Evolutionary conservation across 1,139 yeast species (phyloP), one percentile per base, ranked within the genome.

Genomic region (Zygosaccharomyces pseudobailii): DNA sequence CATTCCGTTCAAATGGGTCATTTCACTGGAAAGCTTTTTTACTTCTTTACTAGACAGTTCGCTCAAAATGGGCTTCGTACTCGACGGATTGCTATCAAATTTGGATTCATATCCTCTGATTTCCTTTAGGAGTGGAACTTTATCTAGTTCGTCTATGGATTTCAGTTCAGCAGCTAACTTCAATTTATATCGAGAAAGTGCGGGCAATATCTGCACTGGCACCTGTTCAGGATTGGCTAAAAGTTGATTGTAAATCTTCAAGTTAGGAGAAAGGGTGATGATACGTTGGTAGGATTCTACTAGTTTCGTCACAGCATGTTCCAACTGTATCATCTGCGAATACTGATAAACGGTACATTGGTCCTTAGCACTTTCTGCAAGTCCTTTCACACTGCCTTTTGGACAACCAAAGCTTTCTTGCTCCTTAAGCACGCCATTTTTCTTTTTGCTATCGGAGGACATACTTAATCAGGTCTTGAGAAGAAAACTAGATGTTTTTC

Each of bases 161-260:
- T 83, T 82, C 51, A 87, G 64, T 49, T 73, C 73, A 0, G 84
- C 71, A 0, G 89, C 87, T 23, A 86, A 64, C 42, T 74, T 74
- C 24, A 87, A 63, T 48, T 83, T 75, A 51, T 78, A 82, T 49
- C 80, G 73, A 23, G 75, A 66, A 39, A 84, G 62, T n/a, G 80
- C 77, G 17, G 79, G 61, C 2, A 71, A 42, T 4, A 69, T 52
- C 41, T 70, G 70, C 3, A 63, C 61, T 6, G 69, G 57, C 1
- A 58, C 50, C 25, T 57, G 57, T 6, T 59, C 69, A 45, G 64
- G 65, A 17, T 75, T 71, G 17, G 74, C 65, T 9, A 71, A 60
- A 42, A 72, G 73, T 4, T 73, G 60, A 50, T 71, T 64, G 45
- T 80, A 68, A 45, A 74, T 68, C 36, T 71, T 65, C 5, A 69